These are phyloP conservation scores for Drechslerella stenobrocha DNA, from an alignment of 2,329 filamentous ascomycete species.

Conservation along the genomic window DNA sequence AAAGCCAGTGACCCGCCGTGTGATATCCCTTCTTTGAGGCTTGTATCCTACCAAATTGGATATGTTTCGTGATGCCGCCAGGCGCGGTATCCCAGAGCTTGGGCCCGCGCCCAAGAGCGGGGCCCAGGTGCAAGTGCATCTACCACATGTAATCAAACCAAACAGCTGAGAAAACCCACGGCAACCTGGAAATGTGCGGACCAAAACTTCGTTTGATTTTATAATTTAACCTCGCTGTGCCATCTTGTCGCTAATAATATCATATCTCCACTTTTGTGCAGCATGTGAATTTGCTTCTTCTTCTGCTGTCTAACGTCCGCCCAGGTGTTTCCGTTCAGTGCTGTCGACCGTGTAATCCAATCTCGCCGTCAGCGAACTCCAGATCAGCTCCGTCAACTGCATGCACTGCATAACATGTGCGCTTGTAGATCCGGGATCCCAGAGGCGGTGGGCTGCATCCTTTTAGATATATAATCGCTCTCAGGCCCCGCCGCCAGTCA, in stretches of 20 bases:
- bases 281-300: background rate
- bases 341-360: background rate
- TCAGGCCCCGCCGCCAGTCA: no score
- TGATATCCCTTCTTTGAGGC: no score
- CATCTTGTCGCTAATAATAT: conserved; percentile 2
- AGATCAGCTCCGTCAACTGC: background rate
- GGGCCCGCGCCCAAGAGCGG: no score
- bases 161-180: background rate
- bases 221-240: background rate
- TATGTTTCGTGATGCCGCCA: no score
- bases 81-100: no score
- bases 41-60: no score
- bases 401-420: background rate
- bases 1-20: no score
- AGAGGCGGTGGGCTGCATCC: no score
- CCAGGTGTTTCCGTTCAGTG: background rate
- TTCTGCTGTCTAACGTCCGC: background rate
- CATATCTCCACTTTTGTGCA: background rate
- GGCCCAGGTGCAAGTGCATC: no score
- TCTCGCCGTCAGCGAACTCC: conserved; percentile 5
- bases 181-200: background rate
- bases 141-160: no score
- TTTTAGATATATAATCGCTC: no score
- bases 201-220: background rate
- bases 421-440: background rate